Evolutionary conservation across 164 flowering plant genomes (phyloP).

Genomic region (Nymphaea colorata): DNA sequence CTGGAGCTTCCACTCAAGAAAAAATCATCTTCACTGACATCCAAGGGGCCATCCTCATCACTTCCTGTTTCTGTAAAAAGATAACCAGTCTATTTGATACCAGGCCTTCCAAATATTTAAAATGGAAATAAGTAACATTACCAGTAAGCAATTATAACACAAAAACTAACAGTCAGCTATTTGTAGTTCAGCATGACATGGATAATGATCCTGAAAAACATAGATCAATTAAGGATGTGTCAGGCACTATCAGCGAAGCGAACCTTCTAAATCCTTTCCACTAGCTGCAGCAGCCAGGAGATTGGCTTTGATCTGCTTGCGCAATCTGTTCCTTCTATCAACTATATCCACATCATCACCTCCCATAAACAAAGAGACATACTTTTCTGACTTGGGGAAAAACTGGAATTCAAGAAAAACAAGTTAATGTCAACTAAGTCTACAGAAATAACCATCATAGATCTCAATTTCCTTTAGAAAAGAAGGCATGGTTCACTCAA

Average conservation of each 20-base stretch:
- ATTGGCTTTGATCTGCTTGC: slow-evolving; percentile 86
- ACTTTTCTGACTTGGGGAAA: slow-evolving; percentile 91
- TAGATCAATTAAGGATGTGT: too few species aligned
- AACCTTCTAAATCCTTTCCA: slow-evolving; percentile 98
- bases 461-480: too few species aligned
- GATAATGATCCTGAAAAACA: not conserved
- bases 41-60: slow-evolving; percentile 91
- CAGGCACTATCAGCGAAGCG: not conserved
- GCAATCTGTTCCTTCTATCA: slow-evolving; percentile 65
- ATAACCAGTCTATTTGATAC: not conserved
- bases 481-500: not conserved
- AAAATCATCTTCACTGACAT: slow-evolving; percentile 91
- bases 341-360: slow-evolving; percentile 57
- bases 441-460: too few species aligned
- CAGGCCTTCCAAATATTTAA: too few species aligned
- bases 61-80: slow-evolving; percentile 78
- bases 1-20: slow-evolving; percentile 81
- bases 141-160: not conserved
- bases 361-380: slow-evolving; percentile 77
- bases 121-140: not conserved
- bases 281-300: slow-evolving; percentile 84
- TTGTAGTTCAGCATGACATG: not conserved
- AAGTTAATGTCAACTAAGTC: not conserved
- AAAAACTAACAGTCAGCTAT: not conserved
- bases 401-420: slow-evolving; percentile 42